Conservation (phyloP, 495 filamentous ascomycete genomes). For the Xylaria sp. region DNA sequence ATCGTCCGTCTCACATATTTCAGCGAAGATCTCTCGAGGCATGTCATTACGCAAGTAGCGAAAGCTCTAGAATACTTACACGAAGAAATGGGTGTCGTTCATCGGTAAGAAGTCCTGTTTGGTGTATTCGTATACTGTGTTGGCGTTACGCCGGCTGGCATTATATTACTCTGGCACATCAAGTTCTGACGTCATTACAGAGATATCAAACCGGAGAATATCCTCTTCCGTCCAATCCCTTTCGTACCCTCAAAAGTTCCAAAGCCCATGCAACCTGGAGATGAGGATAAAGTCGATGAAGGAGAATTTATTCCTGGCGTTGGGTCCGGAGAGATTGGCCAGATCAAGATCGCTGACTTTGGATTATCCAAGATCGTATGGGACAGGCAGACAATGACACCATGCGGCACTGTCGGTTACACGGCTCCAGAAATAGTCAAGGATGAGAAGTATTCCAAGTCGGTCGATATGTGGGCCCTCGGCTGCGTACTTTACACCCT, state of each 20-base stretch:
- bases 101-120: slow-evolving; percentile 70
- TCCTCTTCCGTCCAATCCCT: slow-evolving; percentile 87
- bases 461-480: slow-evolving; percentile 98
- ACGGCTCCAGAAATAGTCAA: slow-evolving; percentile 99
- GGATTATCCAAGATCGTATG: slow-evolving; percentile 97
- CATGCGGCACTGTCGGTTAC: slow-evolving; percentile 97
- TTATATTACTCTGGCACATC: background rate
- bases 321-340: slow-evolving; percentile 91
- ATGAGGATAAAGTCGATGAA: slow-evolving; percentile 97
- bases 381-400: slow-evolving; percentile 99
- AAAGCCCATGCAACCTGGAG: slow-evolving; percentile 78
- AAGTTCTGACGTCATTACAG: slow-evolving; percentile 53
- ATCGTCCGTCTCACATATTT: slow-evolving; percentile 99
- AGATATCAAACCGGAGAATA: slow-evolving; percentile 98
- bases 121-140: background rate
- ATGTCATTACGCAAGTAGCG: slow-evolving; percentile 93
- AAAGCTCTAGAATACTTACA: slow-evolving; percentile 93
- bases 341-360: slow-evolving; percentile 97
- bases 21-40: slow-evolving; percentile 91
- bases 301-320: slow-evolving; percentile 87
- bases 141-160: background rate
- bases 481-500: slow-evolving; percentile 97
- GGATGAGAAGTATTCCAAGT: slow-evolving; percentile 98
- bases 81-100: slow-evolving; percentile 92
- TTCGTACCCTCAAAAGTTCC: slow-evolving; percentile 82